These are phyloP conservation scores for Ramularia endophylla DNA, from an alignment of 2,329 filamentous ascomycete species.

Conservation along the genomic window DNA sequence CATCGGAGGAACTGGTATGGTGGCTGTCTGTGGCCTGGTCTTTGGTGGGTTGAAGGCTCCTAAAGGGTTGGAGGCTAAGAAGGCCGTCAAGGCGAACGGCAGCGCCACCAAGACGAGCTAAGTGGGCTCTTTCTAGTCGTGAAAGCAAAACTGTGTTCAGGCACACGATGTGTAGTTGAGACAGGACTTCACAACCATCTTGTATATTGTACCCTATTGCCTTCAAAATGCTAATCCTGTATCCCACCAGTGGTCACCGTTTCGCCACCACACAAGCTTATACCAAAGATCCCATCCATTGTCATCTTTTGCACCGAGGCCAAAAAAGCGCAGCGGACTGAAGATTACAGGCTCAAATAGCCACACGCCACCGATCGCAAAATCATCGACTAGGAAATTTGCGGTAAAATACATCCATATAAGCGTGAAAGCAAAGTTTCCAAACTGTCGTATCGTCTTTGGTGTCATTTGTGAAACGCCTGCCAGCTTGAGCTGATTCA, in stretches of 20 bases:
- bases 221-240: conserved; percentile 44
- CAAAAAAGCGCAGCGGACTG: conserved; percentile 61
- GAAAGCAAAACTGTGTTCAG: too few relatives aligned
- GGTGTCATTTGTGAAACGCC: conserved; percentile 37
- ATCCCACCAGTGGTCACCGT: conserved; percentile 59
- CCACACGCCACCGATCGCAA: conserved; percentile 69
- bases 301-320: conserved; percentile 56
- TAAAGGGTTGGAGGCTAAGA: conserved; percentile 17
- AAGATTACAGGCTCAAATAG: conserved; percentile 75
- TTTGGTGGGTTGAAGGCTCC: conserved; percentile 68
- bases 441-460: conserved; percentile 40
- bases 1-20: conserved; percentile 73
- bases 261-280: conserved; percentile 52
- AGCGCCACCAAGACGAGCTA: conserved; percentile 7
- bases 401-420: conserved; percentile 65
- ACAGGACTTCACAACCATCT: too few relatives aligned
- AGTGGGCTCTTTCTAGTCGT: too few relatives aligned
- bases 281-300: conserved; percentile 62
- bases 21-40: conserved; percentile 63
- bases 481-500: conserved; percentile 29
- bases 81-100: conserved; percentile 12
- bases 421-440: conserved; percentile 58
- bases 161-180: too few relatives aligned
- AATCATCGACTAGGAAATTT: conserved; percentile 66
- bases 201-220: neutral